These are phyloP conservation scores for Phytophthora sp. DNA, from an alignment of 352 stramenopile genomes.

Conservation along the genomic window DNA sequence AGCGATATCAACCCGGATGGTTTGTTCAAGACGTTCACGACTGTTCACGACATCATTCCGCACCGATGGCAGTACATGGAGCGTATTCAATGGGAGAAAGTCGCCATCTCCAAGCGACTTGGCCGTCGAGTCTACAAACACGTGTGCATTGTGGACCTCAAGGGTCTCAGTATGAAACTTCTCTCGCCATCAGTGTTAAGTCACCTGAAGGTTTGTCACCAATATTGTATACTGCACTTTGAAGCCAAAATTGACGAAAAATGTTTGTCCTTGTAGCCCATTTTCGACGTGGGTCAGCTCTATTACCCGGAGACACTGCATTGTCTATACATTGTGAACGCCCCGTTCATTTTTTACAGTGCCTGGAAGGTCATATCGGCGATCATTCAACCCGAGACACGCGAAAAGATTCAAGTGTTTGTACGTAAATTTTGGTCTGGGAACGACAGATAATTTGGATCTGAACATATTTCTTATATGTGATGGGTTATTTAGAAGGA, in stretches of 20 bases:
- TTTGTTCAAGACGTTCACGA: constrained; percentile 63
- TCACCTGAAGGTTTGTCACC: constrained; percentile 61
- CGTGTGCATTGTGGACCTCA: constrained; percentile 82
- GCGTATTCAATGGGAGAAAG: constrained; percentile 80
- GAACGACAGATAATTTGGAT: too few relatives aligned
- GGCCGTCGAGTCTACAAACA: constrained; percentile 81
- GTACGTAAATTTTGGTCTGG: constrained; percentile 40
- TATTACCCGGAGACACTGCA: constrained; percentile 87
- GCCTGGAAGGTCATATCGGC: constrained; percentile 80
- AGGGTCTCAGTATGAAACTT: constrained; percentile 75
- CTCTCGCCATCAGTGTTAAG: constrained; percentile 58
- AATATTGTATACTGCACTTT: too few relatives aligned
- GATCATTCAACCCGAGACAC: constrained; percentile 76
- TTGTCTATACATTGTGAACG: constrained; percentile 82
- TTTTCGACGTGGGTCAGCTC: constrained; percentile 79
- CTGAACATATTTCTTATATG: too few relatives aligned
- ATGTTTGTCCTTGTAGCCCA: constrained; percentile 49
- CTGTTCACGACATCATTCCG: constrained; percentile 62
- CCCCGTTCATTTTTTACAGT: constrained; percentile 83
- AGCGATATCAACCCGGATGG: constrained; percentile 68
- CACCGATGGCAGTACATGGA: constrained; percentile 84
- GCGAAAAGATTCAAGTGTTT: constrained; percentile 87
- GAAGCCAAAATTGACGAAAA: neutral
- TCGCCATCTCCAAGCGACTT: constrained; percentile 65
- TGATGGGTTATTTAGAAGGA: constrained; percentile 52